These are phyloP conservation scores for Marchantia polymorpha DNA, from an alignment of 225 moss, liverwort and hornwort species.

Conservation along the genomic window DNA sequence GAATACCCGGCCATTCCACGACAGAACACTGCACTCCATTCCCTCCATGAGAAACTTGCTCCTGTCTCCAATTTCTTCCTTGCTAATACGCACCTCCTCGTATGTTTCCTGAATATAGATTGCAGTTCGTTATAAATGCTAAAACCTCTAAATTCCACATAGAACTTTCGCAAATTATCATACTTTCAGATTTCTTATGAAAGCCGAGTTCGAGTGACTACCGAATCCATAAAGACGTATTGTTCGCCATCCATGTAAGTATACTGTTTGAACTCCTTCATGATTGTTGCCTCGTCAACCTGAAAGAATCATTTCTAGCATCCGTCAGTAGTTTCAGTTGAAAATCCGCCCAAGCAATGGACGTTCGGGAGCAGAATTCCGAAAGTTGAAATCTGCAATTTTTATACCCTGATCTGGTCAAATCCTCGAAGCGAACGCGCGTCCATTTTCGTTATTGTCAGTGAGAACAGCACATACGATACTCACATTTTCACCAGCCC, in stretches of 20 bases:
- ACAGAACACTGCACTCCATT: slow-evolving; percentile 81
- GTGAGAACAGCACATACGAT: not conserved
- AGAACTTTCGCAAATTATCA: no score
- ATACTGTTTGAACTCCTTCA: slow-evolving; percentile 84
- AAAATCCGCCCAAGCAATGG: no score
- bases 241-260: slow-evolving; percentile 97
- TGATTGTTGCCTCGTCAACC: slow-evolving; percentile 64
- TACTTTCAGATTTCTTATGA: not conserved
- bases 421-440: no score
- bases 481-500: slow-evolving; percentile 87
- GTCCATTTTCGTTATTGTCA: no score
- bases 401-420: no score
- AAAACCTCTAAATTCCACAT: no score
- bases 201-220: slow-evolving; percentile 20
- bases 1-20: slow-evolving; percentile 81
- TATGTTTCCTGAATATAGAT: slow-evolving; percentile 50
- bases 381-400: no score
- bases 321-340: not conserved
- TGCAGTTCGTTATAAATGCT: not conserved
- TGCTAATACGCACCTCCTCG: slow-evolving; percentile 70
- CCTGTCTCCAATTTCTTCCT: slow-evolving; percentile 70
- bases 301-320: slow-evolving; percentile 16
- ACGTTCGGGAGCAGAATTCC: no score
- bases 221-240: slow-evolving; percentile 98
- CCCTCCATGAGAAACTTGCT: slow-evolving; percentile 80